A percentile compares a stretch with the other conserved stretches of the same genome.
phyloP scores from a whole-genome alignment of 177 flowering plant species.

The Vitis hybrid region DNA sequence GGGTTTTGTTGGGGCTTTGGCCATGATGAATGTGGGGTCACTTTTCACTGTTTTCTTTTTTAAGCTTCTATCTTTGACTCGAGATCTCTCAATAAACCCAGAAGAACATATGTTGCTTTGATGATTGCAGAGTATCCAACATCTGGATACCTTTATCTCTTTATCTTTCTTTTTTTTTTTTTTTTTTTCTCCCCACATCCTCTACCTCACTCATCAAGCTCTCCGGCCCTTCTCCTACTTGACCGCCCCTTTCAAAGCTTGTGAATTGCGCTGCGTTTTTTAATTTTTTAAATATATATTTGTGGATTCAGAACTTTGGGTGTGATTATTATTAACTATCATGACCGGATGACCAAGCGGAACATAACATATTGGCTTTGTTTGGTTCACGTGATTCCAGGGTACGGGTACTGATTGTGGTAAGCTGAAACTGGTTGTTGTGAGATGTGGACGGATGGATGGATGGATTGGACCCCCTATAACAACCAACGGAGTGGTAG shows the following conservation, averaged over 20 bases:
- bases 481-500: constrained; percentile 19
- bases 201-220: constrained; percentile 1
- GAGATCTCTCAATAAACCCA: constrained; percentile 14
- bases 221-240: constrained; percentile 22
- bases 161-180: background rate
- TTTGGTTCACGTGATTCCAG: constrained; percentile 29
- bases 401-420: constrained; percentile 14
- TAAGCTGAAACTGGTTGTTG: constrained; percentile 1
- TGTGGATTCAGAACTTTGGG: constrained; percentile 15
- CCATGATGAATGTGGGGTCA: constrained; percentile 28
- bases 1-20: constrained; percentile 21
- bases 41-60: constrained; percentile 20
- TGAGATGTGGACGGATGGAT: constrained; percentile 10
- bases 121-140: constrained; percentile 38
- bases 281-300: background rate
- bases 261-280: no score
- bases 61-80: constrained; percentile 37
- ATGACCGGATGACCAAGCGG: constrained; percentile 5
- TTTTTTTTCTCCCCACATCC: background rate
- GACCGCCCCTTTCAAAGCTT: no score
- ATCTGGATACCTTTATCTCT: constrained; percentile 14
- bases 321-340: constrained; percentile 11
- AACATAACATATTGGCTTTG: constrained; percentile 17
- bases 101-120: constrained; percentile 33
- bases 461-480: constrained; percentile 19